phyloP scores from a whole-genome alignment of 148 eudicot species.

The Agrostemma githago region DNA sequence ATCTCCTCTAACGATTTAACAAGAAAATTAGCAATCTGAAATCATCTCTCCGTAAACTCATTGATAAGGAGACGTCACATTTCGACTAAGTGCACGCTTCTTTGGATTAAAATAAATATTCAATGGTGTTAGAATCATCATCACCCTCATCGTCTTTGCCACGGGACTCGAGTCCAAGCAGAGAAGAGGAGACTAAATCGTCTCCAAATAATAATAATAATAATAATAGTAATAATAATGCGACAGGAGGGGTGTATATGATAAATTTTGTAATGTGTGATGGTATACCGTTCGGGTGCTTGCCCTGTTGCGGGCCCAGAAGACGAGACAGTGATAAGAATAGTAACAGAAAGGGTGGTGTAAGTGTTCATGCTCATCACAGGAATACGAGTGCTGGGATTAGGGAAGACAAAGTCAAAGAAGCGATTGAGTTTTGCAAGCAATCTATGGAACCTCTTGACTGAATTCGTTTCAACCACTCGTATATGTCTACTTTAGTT shows the following conservation, averaged over 20 bases:
- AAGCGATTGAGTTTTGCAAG: conserved; percentile 12
- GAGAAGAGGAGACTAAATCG: neutral
- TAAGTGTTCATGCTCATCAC: neutral
- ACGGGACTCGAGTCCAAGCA: neutral
- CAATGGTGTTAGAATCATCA: neutral
- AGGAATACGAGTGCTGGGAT: neutral
- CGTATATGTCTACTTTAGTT: too few relatives aligned
- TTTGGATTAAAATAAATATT: neutral
- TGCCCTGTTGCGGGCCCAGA: conserved; percentile 1
- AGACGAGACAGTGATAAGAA: neutral
- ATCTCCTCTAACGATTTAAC: neutral
- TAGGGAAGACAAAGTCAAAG: conserved; percentile 4
- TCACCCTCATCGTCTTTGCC: neutral
- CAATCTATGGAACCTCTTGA: neutral
- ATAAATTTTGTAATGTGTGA: conserved; percentile 8
- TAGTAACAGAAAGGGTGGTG: neutral
- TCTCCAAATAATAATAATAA: neutral
- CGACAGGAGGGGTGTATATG: neutral
- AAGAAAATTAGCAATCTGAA: neutral
- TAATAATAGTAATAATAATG: too few relatives aligned
- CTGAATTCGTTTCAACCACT: too few relatives aligned
- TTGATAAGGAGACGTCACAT: too few relatives aligned
- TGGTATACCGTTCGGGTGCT: neutral
- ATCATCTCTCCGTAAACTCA: neutral
- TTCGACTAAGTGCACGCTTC: too few relatives aligned